A percentile compares a stretch with the other conserved stretches of the same genome.
Evolutionary conservation across 192 early-diverging fungal species (phyloP).

Genomic region (Phycomyces blakesleeanus): DNA sequence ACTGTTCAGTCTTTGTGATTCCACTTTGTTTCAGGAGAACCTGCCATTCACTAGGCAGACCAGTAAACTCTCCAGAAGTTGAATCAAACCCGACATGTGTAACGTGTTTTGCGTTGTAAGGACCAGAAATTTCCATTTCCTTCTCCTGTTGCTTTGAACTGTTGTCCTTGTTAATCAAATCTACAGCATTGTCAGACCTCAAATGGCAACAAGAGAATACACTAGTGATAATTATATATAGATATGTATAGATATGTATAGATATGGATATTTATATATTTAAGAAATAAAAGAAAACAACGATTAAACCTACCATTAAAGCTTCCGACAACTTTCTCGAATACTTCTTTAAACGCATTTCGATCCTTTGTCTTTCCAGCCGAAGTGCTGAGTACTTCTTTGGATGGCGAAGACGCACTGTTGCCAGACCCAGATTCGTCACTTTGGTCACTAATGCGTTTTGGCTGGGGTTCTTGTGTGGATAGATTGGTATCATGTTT

Average conservation of each 20-base stretch:
- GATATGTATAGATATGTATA: not conserved
- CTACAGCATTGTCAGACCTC: constrained; percentile 9
- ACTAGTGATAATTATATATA: not conserved
- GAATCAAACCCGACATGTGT: constrained; percentile 98
- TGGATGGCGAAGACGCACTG: constrained; percentile 3
- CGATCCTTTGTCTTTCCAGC: constrained; percentile 32
- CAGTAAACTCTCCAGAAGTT: constrained; percentile 93
- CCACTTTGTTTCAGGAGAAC: constrained; percentile 88
- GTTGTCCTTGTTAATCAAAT: constrained; percentile 17
- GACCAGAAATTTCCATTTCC: constrained; percentile 86
- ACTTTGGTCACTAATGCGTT: constrained; percentile 7
- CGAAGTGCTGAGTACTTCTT: constrained; percentile 8
- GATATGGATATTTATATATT: too few relatives aligned
- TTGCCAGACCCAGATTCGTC: constrained; percentile 4
- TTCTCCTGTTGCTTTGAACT: constrained; percentile 43
- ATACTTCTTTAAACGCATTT: constrained; percentile 51
- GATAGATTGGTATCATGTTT: not conserved
- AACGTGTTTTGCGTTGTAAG: constrained; percentile 95
- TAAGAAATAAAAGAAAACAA: too few relatives aligned
- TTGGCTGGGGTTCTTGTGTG: not conserved
- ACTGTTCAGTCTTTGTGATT: constrained; percentile 91
- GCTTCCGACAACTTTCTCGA: constrained; percentile 48
- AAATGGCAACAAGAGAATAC: constrained; percentile 3
- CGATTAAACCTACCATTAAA: constrained; percentile 47
- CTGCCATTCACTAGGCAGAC: constrained; percentile 92